Conservation (phyloP, 805 yeast genomes). For the Kazachstania africana region DNA sequence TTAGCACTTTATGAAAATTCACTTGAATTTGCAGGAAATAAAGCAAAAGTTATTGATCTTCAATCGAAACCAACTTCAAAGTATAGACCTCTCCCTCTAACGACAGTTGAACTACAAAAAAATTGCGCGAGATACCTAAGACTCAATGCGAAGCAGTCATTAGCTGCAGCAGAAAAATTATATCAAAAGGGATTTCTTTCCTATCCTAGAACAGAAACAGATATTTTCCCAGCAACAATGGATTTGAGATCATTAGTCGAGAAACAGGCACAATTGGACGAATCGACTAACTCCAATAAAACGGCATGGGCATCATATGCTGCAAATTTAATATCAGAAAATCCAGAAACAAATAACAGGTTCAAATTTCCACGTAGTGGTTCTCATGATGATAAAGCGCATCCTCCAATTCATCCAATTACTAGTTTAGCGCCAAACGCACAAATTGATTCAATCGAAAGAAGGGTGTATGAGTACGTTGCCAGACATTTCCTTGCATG, state of each 20-base stretch:
- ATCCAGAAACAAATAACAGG: slow-evolving; percentile 23
- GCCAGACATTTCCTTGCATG: slow-evolving; percentile 82
- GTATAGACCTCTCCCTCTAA: slow-evolving; percentile 78
- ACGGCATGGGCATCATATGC: slow-evolving; percentile 92
- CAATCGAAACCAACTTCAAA: slow-evolving; percentile 56
- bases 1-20: slow-evolving; percentile 59
- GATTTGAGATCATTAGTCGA: slow-evolving; percentile 50
- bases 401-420: slow-evolving; percentile 94
- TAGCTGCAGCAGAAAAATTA: slow-evolving; percentile 70
- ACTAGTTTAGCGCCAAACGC: slow-evolving; percentile 24
- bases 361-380: slow-evolving; percentile 71
- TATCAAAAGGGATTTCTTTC: slow-evolving; percentile 82
- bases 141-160: slow-evolving; percentile 67
- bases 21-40: slow-evolving; percentile 31
- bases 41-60: slow-evolving; percentile 41
- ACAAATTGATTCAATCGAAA: slow-evolving; percentile 30
- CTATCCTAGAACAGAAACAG: slow-evolving; percentile 97
- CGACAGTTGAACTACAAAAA: slow-evolving; percentile 89
- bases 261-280: slow-evolving; percentile 36
- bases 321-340: slow-evolving; percentile 24
- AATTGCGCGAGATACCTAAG: slow-evolving; percentile 66
- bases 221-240: slow-evolving; percentile 66
- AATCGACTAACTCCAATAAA: slow-evolving; percentile 24
- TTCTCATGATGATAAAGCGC: slow-evolving; percentile 83
- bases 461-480: slow-evolving; percentile 74